These are phyloP conservation scores for Stenogyne calaminthoides DNA, from an alignment of 305 asterid species.

Conservation along the genomic window DNA sequence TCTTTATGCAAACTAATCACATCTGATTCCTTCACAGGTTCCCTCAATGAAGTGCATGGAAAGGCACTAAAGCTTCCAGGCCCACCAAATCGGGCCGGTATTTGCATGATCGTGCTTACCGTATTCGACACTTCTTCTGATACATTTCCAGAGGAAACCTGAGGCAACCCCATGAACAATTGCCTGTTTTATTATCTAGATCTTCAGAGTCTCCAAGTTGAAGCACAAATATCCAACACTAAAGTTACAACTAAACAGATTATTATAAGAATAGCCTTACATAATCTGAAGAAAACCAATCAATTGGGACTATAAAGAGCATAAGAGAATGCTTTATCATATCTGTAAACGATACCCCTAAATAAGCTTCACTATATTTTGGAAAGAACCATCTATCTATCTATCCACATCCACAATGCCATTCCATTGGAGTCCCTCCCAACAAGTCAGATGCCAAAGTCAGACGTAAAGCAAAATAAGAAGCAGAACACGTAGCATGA, in stretches of 20 bases:
- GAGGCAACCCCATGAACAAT: conserved; percentile 81
- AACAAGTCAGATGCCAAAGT: conserved; percentile 40
- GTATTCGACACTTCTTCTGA: conserved; percentile 66
- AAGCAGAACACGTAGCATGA: conserved; percentile 40
- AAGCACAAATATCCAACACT: conserved; percentile 27
- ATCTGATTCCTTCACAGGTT: conserved; percentile 45
- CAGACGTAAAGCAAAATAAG: conserved; percentile 40
- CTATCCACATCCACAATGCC: conserved; percentile 33
- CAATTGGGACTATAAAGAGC: background rate
- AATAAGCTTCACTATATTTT: conserved; percentile 15
- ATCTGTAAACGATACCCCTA: conserved; percentile 9
- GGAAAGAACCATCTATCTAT: conserved; percentile 22
- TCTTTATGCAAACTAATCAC: conserved; percentile 46
- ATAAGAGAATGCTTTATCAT: background rate
- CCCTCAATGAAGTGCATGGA: conserved; percentile 51
- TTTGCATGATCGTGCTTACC: conserved; percentile 51
- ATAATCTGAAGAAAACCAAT: conserved; percentile 12
- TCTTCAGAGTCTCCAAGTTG: conserved; percentile 28
- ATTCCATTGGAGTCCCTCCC: conserved; percentile 34
- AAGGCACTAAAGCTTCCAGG: conserved; percentile 56
- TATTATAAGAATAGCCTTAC: background rate
- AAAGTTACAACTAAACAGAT: conserved; percentile 11
- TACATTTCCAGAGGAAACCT: conserved; percentile 54
- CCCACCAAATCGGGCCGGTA: conserved; percentile 46
- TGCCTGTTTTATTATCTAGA: conserved; percentile 14